phyloP scores from a whole-genome alignment of 75 land plant genomes.

The Ceratopteris richardii region DNA sequence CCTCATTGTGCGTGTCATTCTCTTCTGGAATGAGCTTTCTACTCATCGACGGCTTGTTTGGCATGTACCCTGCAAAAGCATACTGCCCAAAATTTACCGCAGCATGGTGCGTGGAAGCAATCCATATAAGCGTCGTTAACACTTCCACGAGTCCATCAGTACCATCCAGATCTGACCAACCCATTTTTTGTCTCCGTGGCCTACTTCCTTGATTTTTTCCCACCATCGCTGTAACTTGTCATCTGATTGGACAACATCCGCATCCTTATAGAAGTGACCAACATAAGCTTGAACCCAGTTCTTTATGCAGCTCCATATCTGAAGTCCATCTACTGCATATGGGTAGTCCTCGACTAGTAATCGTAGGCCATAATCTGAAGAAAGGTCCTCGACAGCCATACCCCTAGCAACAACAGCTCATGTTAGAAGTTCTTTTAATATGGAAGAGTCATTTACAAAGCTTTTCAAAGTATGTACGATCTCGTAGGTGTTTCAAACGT shows the following conservation, averaged over 20 bases:
- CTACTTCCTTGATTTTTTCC: constrained; percentile 22
- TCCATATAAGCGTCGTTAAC: constrained; percentile 24
- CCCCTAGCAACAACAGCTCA: no score
- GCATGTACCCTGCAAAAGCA: constrained; percentile 37
- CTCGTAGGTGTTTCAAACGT: no score
- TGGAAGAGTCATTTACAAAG: neutral
- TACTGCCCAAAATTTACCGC: constrained; percentile 66
- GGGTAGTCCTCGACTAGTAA: constrained; percentile 34
- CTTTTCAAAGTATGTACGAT: neutral
- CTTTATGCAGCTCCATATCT: constrained; percentile 19
- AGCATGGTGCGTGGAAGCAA: constrained; percentile 39
- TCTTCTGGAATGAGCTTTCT: no score
- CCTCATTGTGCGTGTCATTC: no score
- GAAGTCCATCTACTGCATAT: constrained; percentile 34
- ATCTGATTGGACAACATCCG: constrained; percentile 12
- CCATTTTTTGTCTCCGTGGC: constrained; percentile 28
- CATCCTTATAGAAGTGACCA: constrained; percentile 16
- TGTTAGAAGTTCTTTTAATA: no score
- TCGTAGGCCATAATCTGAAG: constrained; percentile 14
- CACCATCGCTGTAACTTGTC: constrained; percentile 35
- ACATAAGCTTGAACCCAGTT: constrained; percentile 29
- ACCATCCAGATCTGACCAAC: constrained; percentile 22
- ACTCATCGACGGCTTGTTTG: constrained; percentile 29
- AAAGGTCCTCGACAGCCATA: constrained; percentile 10
- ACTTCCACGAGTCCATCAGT: constrained; percentile 3